Percentiles rank a stretch among this genome's conserved stretches.
Evolutionary conservation across 257 asterid genomes (phyloP).

Genomic region (Scutellaria barbata): DNA sequence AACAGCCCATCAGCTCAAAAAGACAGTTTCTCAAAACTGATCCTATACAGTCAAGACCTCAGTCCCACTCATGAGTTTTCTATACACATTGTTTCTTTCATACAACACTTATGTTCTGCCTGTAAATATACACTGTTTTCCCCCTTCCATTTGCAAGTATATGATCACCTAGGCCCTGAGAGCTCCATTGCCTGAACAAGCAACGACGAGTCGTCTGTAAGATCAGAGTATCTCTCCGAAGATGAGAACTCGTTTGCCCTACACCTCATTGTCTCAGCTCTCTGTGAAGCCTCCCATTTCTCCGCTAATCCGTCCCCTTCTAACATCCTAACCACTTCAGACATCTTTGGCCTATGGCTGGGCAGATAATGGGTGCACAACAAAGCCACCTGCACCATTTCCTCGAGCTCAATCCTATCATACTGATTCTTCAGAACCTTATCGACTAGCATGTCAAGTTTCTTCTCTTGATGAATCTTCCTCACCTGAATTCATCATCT

Average conservation of each 20-base stretch:
- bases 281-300: constrained; percentile 96
- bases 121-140: constrained; percentile 26
- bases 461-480: constrained; percentile 86
- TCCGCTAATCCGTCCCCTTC: constrained; percentile 98
- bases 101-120: constrained; percentile 15
- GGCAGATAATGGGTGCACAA: constrained; percentile 93
- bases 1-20: background rate
- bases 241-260: constrained; percentile 79
- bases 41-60: constrained; percentile 34
- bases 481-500: constrained; percentile 56
- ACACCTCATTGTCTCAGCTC: constrained; percentile 66
- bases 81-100: constrained; percentile 29
- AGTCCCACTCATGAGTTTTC: constrained; percentile 7
- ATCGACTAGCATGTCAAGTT: constrained; percentile 82
- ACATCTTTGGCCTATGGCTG: constrained; percentile 86
- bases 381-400: constrained; percentile 86
- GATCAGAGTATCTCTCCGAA: constrained; percentile 91
- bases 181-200: constrained; percentile 96
- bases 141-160: background rate
- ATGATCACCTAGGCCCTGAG: constrained; percentile 82
- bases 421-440: constrained; percentile 65
- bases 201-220: constrained; percentile 86
- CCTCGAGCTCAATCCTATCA: constrained; percentile 83
- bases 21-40: constrained; percentile 9
- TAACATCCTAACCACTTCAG: constrained; percentile 93